These are phyloP conservation scores for Nicotiana benthamiana DNA, from an alignment of 257 asterid genomes.

Conservation along the genomic window DNA sequence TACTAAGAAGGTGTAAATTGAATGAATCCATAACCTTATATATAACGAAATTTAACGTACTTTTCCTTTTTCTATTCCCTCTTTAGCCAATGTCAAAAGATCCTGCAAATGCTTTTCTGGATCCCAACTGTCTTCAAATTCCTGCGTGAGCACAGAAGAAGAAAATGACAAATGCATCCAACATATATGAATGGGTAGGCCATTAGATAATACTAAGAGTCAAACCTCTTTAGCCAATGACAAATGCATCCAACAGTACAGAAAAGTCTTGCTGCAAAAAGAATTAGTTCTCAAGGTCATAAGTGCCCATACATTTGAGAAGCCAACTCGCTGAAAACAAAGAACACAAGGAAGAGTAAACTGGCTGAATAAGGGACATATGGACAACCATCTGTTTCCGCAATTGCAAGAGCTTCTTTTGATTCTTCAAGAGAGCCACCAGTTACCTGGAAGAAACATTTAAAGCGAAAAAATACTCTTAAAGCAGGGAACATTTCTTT, in stretches of 20 bases:
- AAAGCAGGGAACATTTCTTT: too few relatives aligned
- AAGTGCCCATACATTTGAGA: neutral
- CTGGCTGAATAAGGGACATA: conserved; percentile 2
- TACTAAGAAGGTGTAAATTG: neutral
- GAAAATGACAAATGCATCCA: neutral
- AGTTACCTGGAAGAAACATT: conserved; percentile 48
- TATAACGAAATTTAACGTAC: conserved; percentile 28
- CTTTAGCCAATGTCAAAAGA: conserved; percentile 69
- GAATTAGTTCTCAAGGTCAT: neutral
- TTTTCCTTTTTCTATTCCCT: conserved; percentile 90
- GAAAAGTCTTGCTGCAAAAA: conserved; percentile 71
- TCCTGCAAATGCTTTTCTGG: conserved; percentile 75
- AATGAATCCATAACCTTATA: neutral
- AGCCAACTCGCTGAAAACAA: neutral
- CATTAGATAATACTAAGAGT: neutral
- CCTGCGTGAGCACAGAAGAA: conserved; percentile 35
- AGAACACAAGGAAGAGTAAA: neutral
- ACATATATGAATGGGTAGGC: neutral
- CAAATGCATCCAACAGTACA: too few relatives aligned
- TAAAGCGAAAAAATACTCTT: too few relatives aligned
- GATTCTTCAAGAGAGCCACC: conserved; percentile 97
- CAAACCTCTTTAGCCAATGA: too few relatives aligned
- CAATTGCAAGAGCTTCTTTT: conserved; percentile 88
- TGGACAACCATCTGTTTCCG: conserved; percentile 82
- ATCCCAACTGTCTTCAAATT: conserved; percentile 90